Evolutionary conservation across 2,329 filamentous ascomycete genomes (phyloP).

Genomic region (Neonectria ditissima): DNA sequence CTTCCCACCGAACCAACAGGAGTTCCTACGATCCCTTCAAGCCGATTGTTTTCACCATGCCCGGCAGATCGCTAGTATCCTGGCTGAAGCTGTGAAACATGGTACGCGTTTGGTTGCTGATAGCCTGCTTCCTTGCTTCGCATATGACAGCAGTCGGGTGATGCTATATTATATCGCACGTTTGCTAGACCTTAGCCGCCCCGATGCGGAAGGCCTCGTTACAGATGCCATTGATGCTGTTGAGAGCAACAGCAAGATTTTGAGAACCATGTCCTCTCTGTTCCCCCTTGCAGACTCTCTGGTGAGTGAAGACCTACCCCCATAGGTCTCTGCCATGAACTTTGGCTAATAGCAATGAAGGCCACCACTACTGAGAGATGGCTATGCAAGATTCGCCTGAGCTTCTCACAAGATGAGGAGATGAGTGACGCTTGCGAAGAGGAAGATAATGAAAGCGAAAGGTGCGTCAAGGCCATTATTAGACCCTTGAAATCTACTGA

Average conservation of each 20-base stretch:
- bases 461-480: slow-evolving; percentile 20
- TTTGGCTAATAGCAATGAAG: slow-evolving; percentile 36
- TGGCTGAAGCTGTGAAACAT: slow-evolving; percentile 55
- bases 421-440: slow-evolving; percentile 42
- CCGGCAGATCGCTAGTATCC: slow-evolving; percentile 52
- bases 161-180: slow-evolving; percentile 62
- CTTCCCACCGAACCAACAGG: slow-evolving; percentile 53
- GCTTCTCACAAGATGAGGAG: slow-evolving; percentile 42
- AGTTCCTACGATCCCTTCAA: slow-evolving; percentile 52
- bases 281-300: slow-evolving; percentile 56
- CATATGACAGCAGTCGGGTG: slow-evolving; percentile 60
- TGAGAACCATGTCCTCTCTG: slow-evolving; percentile 52
- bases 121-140: slow-evolving; percentile 59
- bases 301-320: slow-evolving; percentile 41
- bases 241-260: slow-evolving; percentile 54
- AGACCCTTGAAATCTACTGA: slow-evolving; percentile 12
- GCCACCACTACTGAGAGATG: slow-evolving; percentile 54
- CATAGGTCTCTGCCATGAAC: background rate
- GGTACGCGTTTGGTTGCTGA: slow-evolving; percentile 57
- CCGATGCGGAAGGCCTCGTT: slow-evolving; percentile 52
- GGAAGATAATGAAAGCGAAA: slow-evolving; percentile 30
- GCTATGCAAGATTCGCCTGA: slow-evolving; percentile 53
- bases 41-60: slow-evolving; percentile 55
- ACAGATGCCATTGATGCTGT: slow-evolving; percentile 54
- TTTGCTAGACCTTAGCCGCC: slow-evolving; percentile 52